Base-by-base conservation (phyloP, 345 rosid genomes). In the Boechera divaricarpa region DNA sequence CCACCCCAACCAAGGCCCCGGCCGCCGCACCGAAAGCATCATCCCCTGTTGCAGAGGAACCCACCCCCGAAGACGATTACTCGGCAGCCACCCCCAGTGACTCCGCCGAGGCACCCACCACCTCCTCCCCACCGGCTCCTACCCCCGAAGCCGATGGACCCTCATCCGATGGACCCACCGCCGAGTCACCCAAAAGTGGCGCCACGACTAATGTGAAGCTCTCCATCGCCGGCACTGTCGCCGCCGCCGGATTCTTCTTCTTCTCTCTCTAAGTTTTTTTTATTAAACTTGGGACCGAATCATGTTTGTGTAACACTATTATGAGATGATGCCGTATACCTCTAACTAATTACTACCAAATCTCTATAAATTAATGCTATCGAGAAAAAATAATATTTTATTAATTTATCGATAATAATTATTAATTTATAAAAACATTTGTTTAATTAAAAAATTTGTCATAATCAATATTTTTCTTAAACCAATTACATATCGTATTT, bases 31-130 rank as follows among this genome's bases (percentile, higher is more conserved):
- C 78, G 1, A 58, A 70, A 77, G 75, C 70, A 33, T 63, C 66
- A 1, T 54, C 80, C 76, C 80, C 80, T 10, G 80, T 7, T 16
- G 75, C 80, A 33, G 70, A 77, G 65, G 80, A 45, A 18, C 80
- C 80, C 5, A 55, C 66, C 53, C 57, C 75, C 29, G 76, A 56
- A 28, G 76, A 77, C 28, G 80, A 77, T 33, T 70, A 70, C 80
- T 69, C 69, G 38, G 66, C 76, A 44, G 76, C 55, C 3, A 72
- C 58, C 10, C 75, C 75, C 71, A 28, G 60, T 38, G 67, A 13
- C 53, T 71, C 72, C 61, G 70, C 80, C 66, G 16, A 16, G 16
- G 16, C 16, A 16, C 16, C 80, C 76, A 28, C 76, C 80, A 0
- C 71, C 76, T 35, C 67, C 76, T 47, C 38, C 81, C 31, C 81